phyloP scores from a whole-genome alignment of 2,329 filamentous ascomycete genomes.

The Pyrenochaeta sp. region DNA sequence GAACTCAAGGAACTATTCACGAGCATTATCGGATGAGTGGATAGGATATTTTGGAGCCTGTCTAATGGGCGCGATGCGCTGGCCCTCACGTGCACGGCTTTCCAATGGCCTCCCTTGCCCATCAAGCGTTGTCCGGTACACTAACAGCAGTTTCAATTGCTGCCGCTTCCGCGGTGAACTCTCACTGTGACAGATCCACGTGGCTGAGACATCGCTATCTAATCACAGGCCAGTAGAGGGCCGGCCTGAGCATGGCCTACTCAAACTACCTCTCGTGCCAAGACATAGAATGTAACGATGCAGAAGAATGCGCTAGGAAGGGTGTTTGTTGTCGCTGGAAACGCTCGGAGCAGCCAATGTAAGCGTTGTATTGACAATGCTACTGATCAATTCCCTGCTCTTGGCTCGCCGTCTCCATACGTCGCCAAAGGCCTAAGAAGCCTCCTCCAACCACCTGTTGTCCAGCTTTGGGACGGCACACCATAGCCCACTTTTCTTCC shows the following conservation, averaged over 20 bases:
- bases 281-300: too few relatives aligned
- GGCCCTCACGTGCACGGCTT: conserved; percentile 13
- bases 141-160: conserved; percentile 2
- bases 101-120: conserved; percentile 4
- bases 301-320: too few relatives aligned
- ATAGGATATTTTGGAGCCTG: conserved; percentile 14
- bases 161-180: neutral
- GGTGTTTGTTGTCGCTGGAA: too few relatives aligned
- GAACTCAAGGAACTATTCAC: conserved; percentile 11
- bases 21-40: conserved; percentile 20
- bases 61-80: conserved; percentile 23
- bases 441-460: conserved; percentile 46
- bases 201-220: neutral
- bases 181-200: neutral
- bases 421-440: conserved; percentile 47
- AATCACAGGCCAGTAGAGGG: neutral
- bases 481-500: conserved; percentile 44
- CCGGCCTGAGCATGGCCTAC: neutral
- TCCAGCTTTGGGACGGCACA: conserved; percentile 48
- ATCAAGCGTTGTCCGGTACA: neutral
- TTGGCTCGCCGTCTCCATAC: conserved; percentile 32
- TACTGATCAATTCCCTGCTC: too few relatives aligned
- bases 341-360: too few relatives aligned
- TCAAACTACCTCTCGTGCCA: too few relatives aligned
- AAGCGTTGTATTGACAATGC: too few relatives aligned